These are phyloP conservation scores for Balakata baccata DNA, from an alignment of 345 rosid species.

Conservation along the genomic window DNA sequence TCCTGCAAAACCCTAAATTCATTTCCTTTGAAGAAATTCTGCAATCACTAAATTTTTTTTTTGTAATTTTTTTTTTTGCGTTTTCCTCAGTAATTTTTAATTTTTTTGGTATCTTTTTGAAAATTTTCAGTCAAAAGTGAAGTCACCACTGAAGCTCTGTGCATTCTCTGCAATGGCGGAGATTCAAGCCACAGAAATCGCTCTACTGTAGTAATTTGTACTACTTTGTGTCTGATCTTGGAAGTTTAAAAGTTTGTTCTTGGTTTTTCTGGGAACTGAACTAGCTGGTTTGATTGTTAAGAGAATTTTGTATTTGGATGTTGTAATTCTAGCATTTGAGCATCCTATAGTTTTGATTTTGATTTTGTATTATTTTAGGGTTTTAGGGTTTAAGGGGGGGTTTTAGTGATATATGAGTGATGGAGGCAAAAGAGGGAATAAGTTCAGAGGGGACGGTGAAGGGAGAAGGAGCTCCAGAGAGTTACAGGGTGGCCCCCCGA, in stretches of 20 bases:
- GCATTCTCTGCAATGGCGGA: constrained; percentile 47
- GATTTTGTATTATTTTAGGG: constrained; percentile 18
- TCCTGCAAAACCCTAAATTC: constrained; percentile 75
- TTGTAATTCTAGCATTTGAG: constrained; percentile 13
- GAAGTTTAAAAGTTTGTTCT: constrained; percentile 19
- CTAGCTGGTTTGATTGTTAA: not conserved
- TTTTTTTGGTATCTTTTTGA: constrained; percentile 4
- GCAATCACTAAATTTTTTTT: constrained; percentile 29
- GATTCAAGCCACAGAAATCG: constrained; percentile 24
- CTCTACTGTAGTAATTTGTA: not conserved
- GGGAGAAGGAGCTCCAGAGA: constrained; percentile 50
- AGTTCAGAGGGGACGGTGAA: constrained; percentile 38
- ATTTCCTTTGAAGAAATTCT: constrained; percentile 21
- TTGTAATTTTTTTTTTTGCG: constrained; percentile 24
- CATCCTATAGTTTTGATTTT: constrained; percentile 12
- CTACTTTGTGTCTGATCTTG: constrained; percentile 22
- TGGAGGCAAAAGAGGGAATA: constrained; percentile 65
- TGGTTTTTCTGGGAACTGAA: not conserved
- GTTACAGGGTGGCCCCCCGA: constrained; percentile 48
- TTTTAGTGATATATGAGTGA: constrained; percentile 35
- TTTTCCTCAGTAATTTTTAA: constrained; percentile 35
- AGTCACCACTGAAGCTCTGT: constrained; percentile 43
- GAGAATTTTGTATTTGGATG: constrained; percentile 5
- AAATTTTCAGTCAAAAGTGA: constrained; percentile 25
- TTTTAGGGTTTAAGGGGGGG: constrained; percentile 21